These are phyloP conservation scores for Metschnikowia noctiluminum DNA, from an alignment of 805 yeast species.

Conservation along the genomic window DNA sequence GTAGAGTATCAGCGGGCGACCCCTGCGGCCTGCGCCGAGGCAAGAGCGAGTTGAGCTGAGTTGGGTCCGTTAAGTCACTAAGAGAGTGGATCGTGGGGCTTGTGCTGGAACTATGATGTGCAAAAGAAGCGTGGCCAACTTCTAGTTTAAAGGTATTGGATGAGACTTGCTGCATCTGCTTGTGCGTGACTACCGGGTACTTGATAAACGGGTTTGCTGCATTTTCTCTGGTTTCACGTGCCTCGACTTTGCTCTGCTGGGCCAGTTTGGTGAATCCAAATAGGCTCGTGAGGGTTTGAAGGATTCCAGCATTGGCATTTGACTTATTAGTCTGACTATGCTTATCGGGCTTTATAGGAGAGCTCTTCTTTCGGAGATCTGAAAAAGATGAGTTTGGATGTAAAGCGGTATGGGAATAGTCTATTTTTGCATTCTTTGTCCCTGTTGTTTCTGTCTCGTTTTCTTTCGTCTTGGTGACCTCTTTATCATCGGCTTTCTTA, in stretches of 20 bases:
- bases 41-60: constrained; percentile 41
- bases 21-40: constrained; percentile 53
- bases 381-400: no score
- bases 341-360: no score
- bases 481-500: no score
- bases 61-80: constrained; percentile 48
- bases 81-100: constrained; percentile 45
- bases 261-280: constrained; percentile 9
- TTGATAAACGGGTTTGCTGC: constrained; percentile 36
- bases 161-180: constrained; percentile 35
- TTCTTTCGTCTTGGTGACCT: no score
- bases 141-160: constrained; percentile 38
- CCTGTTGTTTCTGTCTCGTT: no score
- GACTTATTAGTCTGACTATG: no score
- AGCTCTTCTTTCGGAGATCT: no score
- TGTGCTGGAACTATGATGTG: constrained; percentile 41
- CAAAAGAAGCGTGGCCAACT: constrained; percentile 44
- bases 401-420: no score
- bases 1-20: constrained; percentile 49
- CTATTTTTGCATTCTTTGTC: no score
- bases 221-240: constrained; percentile 17
- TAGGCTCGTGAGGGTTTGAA: constrained; percentile 6
- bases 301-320: not conserved
- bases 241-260: constrained; percentile 17
- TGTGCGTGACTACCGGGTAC: constrained; percentile 39